Base-by-base conservation (phyloP, 352 stramenopile genomes). In the Hyaloperonospora arabidopsidis region DNA sequence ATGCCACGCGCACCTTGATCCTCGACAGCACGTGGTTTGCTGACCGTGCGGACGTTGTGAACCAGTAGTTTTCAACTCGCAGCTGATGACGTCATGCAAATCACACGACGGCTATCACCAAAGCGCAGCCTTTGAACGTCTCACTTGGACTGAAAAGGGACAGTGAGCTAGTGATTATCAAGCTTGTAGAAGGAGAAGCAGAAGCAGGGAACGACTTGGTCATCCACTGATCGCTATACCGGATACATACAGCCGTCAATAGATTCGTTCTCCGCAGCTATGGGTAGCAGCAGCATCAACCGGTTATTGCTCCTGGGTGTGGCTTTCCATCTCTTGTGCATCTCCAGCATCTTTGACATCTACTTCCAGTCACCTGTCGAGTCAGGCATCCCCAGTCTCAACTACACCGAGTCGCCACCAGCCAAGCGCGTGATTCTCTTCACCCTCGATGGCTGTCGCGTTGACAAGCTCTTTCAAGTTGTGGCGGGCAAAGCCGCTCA, bases 311-410 rank as follows among this genome's bases (percentile, higher is more conserved):
- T 87, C 51, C 67, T 91, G n/a, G 78, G 72, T 51, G 76, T 88
- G 23, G 57, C 75, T 25, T 91, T 93, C 72, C 83, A 93, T 60
- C 68, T 67, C 44, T 63, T 86, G 36, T 90, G 87, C 72, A 70
- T 93, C 61, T 59, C 84, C 22, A 89, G 79, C 68, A 82, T 91
- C 62, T 88, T 93, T 45, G 83, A 93, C 65, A 87, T 93, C 35
- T 91, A 93, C 79, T 93, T 91, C 67, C 86, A 84, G 61, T 90
- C 80, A 23, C 64, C 81, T 14, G 78, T 91, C 1, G 79, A 85
- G 38, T 63, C 66, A 22, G 66, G 70, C 56, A 77, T 92, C 48
- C 63, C 61, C 52, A 81, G 64, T 28, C 46, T 76, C 14, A 61
- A 54, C 32, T 76, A 70, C 45, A 60, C 69, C 0, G 51, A 50